A percentile compares a stretch with the other conserved stretches of the same genome.
phyloP scores from a whole-genome alignment of 1,284 basidiomycete genomes.

The Hymenochaete sp. region DNA sequence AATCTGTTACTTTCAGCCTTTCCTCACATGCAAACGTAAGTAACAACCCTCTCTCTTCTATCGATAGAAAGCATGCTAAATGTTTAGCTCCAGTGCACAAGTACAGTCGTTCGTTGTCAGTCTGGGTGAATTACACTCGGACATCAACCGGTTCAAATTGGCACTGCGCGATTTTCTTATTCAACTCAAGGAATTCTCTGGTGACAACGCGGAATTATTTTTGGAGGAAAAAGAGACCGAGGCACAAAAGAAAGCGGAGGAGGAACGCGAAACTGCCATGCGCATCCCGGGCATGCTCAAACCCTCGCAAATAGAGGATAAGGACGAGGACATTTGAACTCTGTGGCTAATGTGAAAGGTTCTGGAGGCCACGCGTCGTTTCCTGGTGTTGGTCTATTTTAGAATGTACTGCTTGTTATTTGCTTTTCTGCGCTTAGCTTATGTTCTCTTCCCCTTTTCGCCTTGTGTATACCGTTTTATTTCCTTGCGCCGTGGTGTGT shows the following conservation, averaged over 20 bases:
- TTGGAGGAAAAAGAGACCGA: constrained; percentile 95
- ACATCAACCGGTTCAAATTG: constrained; percentile 90
- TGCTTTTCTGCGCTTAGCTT: neutral
- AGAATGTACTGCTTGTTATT: neutral
- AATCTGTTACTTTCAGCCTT: constrained; percentile 84
- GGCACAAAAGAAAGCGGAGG: constrained; percentile 54
- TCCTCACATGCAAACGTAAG: constrained; percentile 80
- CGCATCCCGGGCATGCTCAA: constrained; percentile 98
- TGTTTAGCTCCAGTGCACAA: constrained; percentile 42
- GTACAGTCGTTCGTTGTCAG: constrained; percentile 74
- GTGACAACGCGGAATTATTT: constrained; percentile 80
- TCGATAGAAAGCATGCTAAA: constrained; percentile 9
- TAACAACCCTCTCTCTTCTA: constrained; percentile 18
- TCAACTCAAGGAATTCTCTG: constrained; percentile 89
- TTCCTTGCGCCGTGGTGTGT: no score
- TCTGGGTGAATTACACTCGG: constrained; percentile 80
- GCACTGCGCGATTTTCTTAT: constrained; percentile 90
- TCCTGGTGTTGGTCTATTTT: neutral
- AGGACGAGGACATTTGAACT: constrained; percentile 72
- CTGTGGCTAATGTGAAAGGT: no score
- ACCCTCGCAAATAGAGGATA: constrained; percentile 88
- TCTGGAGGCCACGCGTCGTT: no score
- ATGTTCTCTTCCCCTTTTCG: neutral
- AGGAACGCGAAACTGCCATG: constrained; percentile 83
- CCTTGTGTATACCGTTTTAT: no score